Evolutionary conservation across 129 eudicot species (phyloP).

Genomic region (sunflower (Helianthus annuus)): HanXRQr2.0-SUNRISE NC_035436.2:1093627-1094126

Average conservation of each 20-base stretch:
- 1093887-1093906: conserved; percentile 57
- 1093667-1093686: conserved; percentile 45
- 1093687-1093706: conserved; percentile 62
- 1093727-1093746: conserved; percentile 61
- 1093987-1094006: conserved; percentile 68
- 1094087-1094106: conserved; percentile 75
- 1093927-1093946: conserved; percentile 71
- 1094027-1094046: conserved; percentile 67
- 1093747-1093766: conserved; percentile 64
- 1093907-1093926: conserved; percentile 76
- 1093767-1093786: conserved; percentile 55
- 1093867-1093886: conserved; percentile 72
- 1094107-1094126: conserved; percentile 68
- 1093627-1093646: conserved; percentile 66
- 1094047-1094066: conserved; percentile 62
- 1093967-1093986: conserved; percentile 59
- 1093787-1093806: conserved; percentile 67
- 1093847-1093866: conserved; percentile 56
- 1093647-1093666: conserved; percentile 50
- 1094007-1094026: conserved; percentile 49
- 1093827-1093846: conserved; percentile 41
- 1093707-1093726: conserved; percentile 61
- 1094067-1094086: conserved; percentile 77
- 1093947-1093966: conserved; percentile 73
- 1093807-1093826: conserved; percentile 49